These are phyloP conservation scores for Colletotrichum plurivorum DNA, from an alignment of 2,329 filamentous ascomycete genomes.

Conservation along the genomic window DNA sequence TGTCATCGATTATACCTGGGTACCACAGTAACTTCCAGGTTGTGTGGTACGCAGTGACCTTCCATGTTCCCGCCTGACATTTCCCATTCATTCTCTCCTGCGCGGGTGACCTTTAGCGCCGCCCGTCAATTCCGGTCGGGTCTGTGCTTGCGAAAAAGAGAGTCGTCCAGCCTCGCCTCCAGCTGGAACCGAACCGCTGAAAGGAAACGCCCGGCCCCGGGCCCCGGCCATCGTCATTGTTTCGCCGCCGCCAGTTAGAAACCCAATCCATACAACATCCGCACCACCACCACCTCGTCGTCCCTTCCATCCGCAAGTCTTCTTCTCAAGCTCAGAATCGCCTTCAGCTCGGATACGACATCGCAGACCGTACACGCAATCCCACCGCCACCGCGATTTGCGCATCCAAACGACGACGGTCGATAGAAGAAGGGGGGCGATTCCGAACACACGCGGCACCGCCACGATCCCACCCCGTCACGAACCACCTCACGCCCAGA, in stretches of 20 bases:
- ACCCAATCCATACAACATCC: not conserved
- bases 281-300: not conserved
- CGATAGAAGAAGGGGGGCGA: not conserved
- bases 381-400: not conserved
- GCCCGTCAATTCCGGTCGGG: too few species aligned
- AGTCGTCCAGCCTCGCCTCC: constrained; percentile 17
- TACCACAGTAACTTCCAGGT: too few species aligned
- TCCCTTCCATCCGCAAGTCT: not conserved
- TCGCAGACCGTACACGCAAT: too few species aligned
- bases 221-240: constrained; percentile 37
- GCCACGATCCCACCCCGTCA: not conserved
- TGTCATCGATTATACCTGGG: too few species aligned
- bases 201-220: constrained; percentile 5
- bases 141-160: too few species aligned
- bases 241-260: constrained; percentile 28
- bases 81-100: too few species aligned
- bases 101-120: too few species aligned
- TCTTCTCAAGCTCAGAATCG: not conserved
- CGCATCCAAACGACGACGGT: not conserved
- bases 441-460: not conserved
- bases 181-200: not conserved
- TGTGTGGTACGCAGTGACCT: too few species aligned
- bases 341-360: not conserved
- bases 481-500: not conserved
- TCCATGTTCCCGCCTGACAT: not conserved